Percentiles rank a stretch among this genome's conserved stretches.
These are phyloP conservation scores for Starmerella vitae DNA, from an alignment of 805 yeast genomes.

Conservation along the genomic window DNA sequence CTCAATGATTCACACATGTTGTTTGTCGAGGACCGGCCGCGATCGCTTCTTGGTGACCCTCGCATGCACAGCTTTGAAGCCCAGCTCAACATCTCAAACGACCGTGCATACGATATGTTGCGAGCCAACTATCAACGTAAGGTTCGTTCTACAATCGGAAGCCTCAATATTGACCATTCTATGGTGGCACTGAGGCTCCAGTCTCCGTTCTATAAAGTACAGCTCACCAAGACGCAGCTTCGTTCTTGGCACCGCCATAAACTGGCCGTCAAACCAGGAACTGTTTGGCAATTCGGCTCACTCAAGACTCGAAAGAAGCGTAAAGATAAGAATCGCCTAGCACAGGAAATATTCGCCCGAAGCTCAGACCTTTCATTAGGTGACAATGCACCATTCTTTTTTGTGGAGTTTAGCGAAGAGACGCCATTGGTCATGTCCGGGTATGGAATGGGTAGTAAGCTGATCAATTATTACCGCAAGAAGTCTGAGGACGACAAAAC, in stretches of 20 bases:
- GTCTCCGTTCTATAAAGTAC: constrained; percentile 80
- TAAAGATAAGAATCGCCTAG: constrained; percentile 74
- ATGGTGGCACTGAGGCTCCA: constrained; percentile 77
- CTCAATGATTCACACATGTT: constrained; percentile 77
- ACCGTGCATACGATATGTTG: constrained; percentile 66
- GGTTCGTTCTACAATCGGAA: constrained; percentile 84
- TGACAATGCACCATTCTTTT: constrained; percentile 63
- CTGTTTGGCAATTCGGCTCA: constrained; percentile 61
- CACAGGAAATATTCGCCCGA: constrained; percentile 55
- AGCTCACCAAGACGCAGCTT: constrained; percentile 48
- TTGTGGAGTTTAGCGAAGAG: constrained; percentile 86
- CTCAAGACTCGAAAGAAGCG: constrained; percentile 69
- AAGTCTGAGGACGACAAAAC: constrained; percentile 63
- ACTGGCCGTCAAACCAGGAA: constrained; percentile 65
- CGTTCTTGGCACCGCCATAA: constrained; percentile 71
- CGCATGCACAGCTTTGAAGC: constrained; percentile 20
- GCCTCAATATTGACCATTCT: constrained; percentile 80
- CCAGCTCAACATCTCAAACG: constrained; percentile 71
- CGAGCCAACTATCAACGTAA: constrained; percentile 80
- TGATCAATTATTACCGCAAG: constrained; percentile 86
- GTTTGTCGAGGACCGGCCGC: constrained; percentile 37
- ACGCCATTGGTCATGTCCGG: constrained; percentile 68
- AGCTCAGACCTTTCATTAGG: constrained; percentile 70
- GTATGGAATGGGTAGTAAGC: constrained; percentile 90
- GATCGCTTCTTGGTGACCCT: constrained; percentile 7